phyloP scores from a whole-genome alignment of 257 asterid species.

The Solanum habrochaites region DNA sequence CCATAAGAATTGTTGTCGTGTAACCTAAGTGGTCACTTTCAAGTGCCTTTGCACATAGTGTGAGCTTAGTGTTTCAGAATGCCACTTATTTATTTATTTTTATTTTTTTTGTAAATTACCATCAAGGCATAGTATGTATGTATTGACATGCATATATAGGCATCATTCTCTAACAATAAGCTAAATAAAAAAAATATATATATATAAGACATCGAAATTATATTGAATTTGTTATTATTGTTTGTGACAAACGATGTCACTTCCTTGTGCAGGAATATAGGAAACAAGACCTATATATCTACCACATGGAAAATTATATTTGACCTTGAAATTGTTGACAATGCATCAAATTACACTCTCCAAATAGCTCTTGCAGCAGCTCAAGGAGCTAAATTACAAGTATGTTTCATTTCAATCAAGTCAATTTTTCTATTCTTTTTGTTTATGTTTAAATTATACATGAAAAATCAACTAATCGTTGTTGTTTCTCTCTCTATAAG shows the following conservation, averaged over 20 bases:
- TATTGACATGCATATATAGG: not conserved
- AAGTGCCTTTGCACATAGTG: fast-evolving
- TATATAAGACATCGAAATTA: too few relatives aligned
- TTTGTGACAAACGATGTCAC: not conserved
- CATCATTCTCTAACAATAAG: not conserved
- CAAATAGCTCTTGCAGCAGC: constrained; percentile 70
- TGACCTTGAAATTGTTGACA: constrained; percentile 7
- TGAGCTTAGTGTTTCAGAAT: not conserved
- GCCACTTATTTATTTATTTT: not conserved
- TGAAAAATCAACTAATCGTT: not conserved
- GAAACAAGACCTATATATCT: constrained; percentile 7
- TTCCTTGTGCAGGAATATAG: constrained; percentile 20
- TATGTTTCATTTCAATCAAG: not conserved
- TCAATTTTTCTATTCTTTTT: too few relatives aligned
- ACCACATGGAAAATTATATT: constrained; percentile 60
- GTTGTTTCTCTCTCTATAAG: not conserved
- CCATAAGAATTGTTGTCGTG: not conserved
- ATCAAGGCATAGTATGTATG: not conserved
- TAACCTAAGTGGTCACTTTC: not conserved
- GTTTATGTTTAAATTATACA: not conserved
- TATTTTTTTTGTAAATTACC: too few relatives aligned
- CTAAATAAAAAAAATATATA: too few relatives aligned
- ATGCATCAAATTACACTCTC: constrained; percentile 41
- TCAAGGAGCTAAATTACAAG: constrained; percentile 37
- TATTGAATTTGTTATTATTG: too few relatives aligned